Base-by-base conservation (phyloP, 2,329 filamentous ascomycete species). In the Neonectria faginata region DNA sequence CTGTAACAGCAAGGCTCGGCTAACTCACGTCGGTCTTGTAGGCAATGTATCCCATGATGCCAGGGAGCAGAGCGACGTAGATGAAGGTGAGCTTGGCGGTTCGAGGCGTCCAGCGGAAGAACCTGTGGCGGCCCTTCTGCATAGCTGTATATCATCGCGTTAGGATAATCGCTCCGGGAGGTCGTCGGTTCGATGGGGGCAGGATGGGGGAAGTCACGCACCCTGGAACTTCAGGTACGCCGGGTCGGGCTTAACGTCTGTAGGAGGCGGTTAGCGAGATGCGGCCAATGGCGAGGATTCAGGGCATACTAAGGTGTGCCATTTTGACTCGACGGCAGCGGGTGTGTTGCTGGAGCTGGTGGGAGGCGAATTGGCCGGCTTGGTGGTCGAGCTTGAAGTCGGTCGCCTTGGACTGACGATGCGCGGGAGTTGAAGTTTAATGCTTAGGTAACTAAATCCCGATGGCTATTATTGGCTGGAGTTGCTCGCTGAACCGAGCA, bases 31-130 rank as follows among this genome's bases (percentile, higher is more conserved):
- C 95, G 67, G 91, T 94, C 76, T 88, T 89, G 79, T 92, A 97
- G 63, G 89, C 93, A 61, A 92, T 76, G 76, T 90, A 89, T 51
- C 89, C 89, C 70, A 97, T 74, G 62, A 92, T 83, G 44, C 82
- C 79, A 8, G 96, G 96, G 47, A 97, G 87, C 58, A 90, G 82
- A 36, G 89, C 82, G 63, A 91, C 86, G 80, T 95, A 97, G 69
- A 91, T 84, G 77, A 97, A 88, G 5, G 91, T 90, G 75, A 97
- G 80, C 82, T 88, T 89, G 31, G 93, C 93, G 50, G 93, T 97
- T 75, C 92, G 87, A 57, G 89, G 87, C 39, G 92, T 98, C 93
- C 93, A 98, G 80, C 93, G 88, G 88, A 98, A 99, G 88, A 93
- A 97, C 83, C 93, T 93, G 88, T 94, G 91, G 71, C 96, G 91